Base-by-base conservation (phyloP, 1,284 basidiomycete species). In the Rhodotorula sp. region DNA sequence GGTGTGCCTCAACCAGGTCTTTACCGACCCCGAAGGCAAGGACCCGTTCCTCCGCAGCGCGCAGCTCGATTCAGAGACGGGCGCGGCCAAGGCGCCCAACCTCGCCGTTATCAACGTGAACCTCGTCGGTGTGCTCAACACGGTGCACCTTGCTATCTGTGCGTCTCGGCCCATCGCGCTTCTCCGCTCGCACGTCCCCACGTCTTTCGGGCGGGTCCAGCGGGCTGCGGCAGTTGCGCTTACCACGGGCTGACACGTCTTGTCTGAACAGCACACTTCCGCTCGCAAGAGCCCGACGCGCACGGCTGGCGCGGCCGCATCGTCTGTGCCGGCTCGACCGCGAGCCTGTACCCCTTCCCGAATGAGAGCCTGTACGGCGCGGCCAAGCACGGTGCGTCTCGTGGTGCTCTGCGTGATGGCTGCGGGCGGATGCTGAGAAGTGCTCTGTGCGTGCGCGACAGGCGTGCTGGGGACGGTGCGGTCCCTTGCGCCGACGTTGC, bases 321-420 rank as follows among this genome's bases (percentile, higher is more conserved):
- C 34, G 59, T 73, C 8, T 57, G 50, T 13, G 69, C 72, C 27
- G 72, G 66, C 19, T 62, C 61, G 44, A 46, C 61, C 7, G 72
- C 72, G 48, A 64, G 61, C 13, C 41, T 74, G 17, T 74, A 71
- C 52, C 66, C 69, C 9, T 74, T 67, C 45, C 72, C 72, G 7
- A 61, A 67, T 52, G 72, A 74, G 55, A 50, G 55, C 16, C 55
- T 74, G 21, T 74, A 74, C 52, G 72, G 58, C 4, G 59, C 69
- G 34, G 62, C 61, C 19, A 71, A 66, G 62, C 61, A 64, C 45
- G 52, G 65, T 61, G 34, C 46, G 63, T 21, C 19, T 1, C 21
- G 9, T 44, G 7, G 8, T 13, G 17, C 34, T 41, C n/a, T 3
- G 53, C 23, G 27, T 25, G 49, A 50, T 23, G 49, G 49, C 10